phyloP scores from a whole-genome alignment of 495 filamentous ascomycete species.

The Podospora bellae-mahoneyi region DNA sequence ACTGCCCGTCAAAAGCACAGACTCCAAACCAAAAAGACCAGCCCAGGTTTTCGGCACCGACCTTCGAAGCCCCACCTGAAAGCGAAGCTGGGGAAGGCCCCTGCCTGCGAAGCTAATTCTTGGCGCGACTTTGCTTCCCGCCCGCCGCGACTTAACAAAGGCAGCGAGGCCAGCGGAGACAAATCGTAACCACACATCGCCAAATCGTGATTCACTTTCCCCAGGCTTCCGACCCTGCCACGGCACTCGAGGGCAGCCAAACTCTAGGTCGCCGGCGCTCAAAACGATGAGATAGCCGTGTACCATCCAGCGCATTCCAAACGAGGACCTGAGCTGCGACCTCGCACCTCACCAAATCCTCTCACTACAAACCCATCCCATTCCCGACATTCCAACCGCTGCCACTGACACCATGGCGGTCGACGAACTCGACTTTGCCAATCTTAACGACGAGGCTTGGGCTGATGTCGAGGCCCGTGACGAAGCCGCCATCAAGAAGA shows the following conservation, averaged over 20 bases:
- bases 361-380: too few species aligned
- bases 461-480: constrained; percentile 28
- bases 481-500: constrained; percentile 23
- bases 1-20: neutral
- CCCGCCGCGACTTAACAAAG: neutral
- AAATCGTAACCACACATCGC: neutral
- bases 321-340: neutral
- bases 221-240: neutral
- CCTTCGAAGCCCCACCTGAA: neutral
- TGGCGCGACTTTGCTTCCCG: neutral
- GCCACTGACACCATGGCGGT: neutral
- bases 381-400: neutral
- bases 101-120: neutral
- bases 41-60: neutral
- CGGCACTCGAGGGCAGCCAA: neutral
- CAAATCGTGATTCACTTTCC: neutral
- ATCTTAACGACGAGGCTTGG: constrained; percentile 30
- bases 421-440: constrained; percentile 21
- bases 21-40: neutral
- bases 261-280: neutral
- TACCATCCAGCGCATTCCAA: neutral
- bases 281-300: neutral
- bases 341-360: neutral
- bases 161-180: neutral
- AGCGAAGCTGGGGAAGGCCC: neutral